phyloP scores from a whole-genome alignment of 768 basidiomycete species.

The Paxillus rubicundulus region DNA sequence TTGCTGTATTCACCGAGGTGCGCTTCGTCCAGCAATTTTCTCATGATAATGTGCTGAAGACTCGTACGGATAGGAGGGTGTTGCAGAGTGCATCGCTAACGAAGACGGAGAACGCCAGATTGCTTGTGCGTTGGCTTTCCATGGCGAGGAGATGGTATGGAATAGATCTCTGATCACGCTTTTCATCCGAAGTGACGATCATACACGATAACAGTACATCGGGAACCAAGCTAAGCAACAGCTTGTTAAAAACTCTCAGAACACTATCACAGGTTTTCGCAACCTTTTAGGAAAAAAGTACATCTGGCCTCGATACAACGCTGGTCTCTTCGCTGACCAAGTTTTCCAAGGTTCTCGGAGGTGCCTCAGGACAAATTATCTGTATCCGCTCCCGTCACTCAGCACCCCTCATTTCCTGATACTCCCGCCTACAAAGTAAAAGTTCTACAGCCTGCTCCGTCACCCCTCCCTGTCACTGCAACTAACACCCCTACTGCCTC shows the following conservation, averaged over 20 bases:
- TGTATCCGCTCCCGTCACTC: slow-evolving; percentile 68
- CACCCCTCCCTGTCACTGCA: slow-evolving; percentile 56
- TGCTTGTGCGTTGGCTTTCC: slow-evolving; percentile 88
- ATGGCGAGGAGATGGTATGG: slow-evolving; percentile 86
- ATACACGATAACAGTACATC: slow-evolving; percentile 65
- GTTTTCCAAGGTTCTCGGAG: slow-evolving; percentile 65
- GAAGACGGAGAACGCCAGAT: slow-evolving; percentile 99
- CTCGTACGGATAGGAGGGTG: slow-evolving; percentile 61
- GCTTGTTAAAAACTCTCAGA: slow-evolving; percentile 90
- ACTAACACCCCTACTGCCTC: slow-evolving; percentile 65
- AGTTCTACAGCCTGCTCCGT: slow-evolving; percentile 74
- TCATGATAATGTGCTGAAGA: background rate
- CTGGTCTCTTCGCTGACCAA: background rate
- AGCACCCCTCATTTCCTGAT: slow-evolving; percentile 68
- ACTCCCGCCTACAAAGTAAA: slow-evolving; percentile 83
- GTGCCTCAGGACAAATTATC: slow-evolving; percentile 52
- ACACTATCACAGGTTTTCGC: slow-evolving; percentile 94
- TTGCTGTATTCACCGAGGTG: slow-evolving; percentile 94
- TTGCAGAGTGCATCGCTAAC: slow-evolving; percentile 94
- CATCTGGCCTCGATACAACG: slow-evolving; percentile 19
- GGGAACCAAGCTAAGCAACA: slow-evolving; percentile 94
- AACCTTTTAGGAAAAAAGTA: slow-evolving; percentile 92
- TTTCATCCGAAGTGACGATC: slow-evolving; percentile 4
- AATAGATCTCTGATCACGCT: background rate
- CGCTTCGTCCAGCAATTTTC: slow-evolving; percentile 16